phyloP scores from a whole-genome alignment of 148 eudicot species.

The Vaccinium vitisidaea region DNA sequence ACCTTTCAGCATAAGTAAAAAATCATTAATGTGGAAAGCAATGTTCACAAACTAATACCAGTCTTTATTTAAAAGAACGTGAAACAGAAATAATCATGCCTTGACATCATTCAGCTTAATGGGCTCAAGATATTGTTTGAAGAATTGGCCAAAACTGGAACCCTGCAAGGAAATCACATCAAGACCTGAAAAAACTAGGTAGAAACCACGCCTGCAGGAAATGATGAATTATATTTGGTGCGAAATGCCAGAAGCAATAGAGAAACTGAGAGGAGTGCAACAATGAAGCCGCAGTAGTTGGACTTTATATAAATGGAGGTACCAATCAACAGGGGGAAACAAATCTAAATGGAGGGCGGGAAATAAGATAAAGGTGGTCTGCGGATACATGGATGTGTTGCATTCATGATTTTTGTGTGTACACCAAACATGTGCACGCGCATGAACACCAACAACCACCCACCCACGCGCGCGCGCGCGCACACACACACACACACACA shows the following conservation, averaged over 20 bases:
- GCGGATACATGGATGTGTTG: background rate
- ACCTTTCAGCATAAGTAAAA: conserved; percentile 48
- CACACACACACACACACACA: too few relatives aligned
- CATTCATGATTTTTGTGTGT: background rate
- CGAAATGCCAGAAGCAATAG: background rate
- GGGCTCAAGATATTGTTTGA: conserved; percentile 89
- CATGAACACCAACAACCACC: too few relatives aligned
- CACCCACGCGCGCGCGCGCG: too few relatives aligned
- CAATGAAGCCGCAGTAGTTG: background rate
- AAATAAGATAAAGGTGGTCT: background rate
- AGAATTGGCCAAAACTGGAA: conserved; percentile 95
- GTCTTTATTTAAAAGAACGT: background rate
- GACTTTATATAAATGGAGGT: background rate
- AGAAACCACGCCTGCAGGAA: background rate
- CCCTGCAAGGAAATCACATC: conserved; percentile 51
- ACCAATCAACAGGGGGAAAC: background rate
- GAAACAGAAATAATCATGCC: conserved; percentile 40
- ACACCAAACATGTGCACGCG: too few relatives aligned
- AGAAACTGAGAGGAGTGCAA: background rate
- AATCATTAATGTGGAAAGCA: conserved; percentile 4
- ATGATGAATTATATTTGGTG: background rate
- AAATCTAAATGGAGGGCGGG: background rate
- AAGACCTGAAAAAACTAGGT: background rate
- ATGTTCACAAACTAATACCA: background rate
- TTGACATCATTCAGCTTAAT: conserved; percentile 83